Evolutionary conservation across 108 stramenopile genomes (phyloP).

Genomic region (Cylindrotheca closterium): DNA sequence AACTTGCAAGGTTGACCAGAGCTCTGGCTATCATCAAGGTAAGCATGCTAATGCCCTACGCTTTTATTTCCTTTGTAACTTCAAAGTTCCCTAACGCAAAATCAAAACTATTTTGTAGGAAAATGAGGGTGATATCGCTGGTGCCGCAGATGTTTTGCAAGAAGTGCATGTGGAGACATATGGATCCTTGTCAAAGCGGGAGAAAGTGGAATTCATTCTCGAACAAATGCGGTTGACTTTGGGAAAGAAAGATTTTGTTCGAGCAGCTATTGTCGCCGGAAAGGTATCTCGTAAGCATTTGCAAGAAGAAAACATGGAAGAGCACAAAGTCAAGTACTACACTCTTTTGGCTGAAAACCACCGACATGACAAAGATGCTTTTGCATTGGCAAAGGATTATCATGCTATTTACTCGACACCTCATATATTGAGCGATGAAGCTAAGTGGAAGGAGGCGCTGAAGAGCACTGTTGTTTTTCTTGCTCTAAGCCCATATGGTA

Average conservation of each 20-base stretch:
- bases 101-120: conserved; percentile 41
- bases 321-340: conserved; percentile 89
- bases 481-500: conserved; percentile 75
- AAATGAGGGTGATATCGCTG: conserved; percentile 78
- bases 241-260: conserved; percentile 91
- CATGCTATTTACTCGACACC: conserved; percentile 85
- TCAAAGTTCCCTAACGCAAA: too few relatives aligned
- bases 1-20: conserved; percentile 90
- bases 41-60: not conserved
- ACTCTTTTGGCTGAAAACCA: conserved; percentile 90
- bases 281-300: conserved; percentile 92
- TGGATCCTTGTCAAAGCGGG: conserved; percentile 91
- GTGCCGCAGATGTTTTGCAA: conserved; percentile 90
- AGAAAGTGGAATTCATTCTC: conserved; percentile 98
- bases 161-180: conserved; percentile 99
- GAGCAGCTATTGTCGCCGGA: conserved; percentile 92
- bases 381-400: conserved; percentile 91
- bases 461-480: conserved; percentile 88
- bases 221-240: conserved; percentile 97
- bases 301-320: conserved; percentile 88
- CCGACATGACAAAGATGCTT: conserved; percentile 88
- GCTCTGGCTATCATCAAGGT: conserved; percentile 78
- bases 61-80: not conserved
- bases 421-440: conserved; percentile 46
- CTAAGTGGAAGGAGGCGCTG: conserved; percentile 78